A percentile compares a stretch with the other conserved stretches of the same genome.
Evolutionary conservation across 345 rosid genomes (phyloP).

Genomic region (Garcia nutans): DNA sequence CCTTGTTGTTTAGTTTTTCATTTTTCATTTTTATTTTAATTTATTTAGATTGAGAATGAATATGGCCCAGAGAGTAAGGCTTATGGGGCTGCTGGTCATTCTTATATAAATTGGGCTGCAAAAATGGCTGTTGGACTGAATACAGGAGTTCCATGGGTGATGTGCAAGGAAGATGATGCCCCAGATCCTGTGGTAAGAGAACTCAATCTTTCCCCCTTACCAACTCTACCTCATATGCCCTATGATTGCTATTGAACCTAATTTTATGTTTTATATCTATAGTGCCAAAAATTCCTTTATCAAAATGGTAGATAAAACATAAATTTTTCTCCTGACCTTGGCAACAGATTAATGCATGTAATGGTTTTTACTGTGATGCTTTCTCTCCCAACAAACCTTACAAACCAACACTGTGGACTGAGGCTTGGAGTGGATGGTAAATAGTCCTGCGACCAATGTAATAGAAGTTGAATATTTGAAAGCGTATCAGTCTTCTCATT

Average conservation of each 20-base stretch:
- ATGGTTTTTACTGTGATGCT: slow-evolving; percentile 89
- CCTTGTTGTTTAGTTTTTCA: not conserved
- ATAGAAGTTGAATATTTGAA: slow-evolving; percentile 10
- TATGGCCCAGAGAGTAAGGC: slow-evolving; percentile 61
- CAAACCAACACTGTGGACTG: slow-evolving; percentile 95
- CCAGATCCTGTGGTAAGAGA: slow-evolving; percentile 84
- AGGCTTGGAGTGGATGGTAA: slow-evolving; percentile 99
- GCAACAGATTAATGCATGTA: slow-evolving; percentile 80
- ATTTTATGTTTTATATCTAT: not conserved
- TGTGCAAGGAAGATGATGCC: slow-evolving; percentile 99
- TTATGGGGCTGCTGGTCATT: slow-evolving; percentile 64
- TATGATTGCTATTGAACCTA: not conserved
- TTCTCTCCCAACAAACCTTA: slow-evolving; percentile 85
- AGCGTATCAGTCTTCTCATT: slow-evolving; percentile 9
- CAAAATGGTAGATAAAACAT: slow-evolving; percentile 9
- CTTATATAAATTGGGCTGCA: slow-evolving; percentile 86
- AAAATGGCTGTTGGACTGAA: slow-evolving; percentile 84
- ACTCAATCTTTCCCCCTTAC: not conserved
- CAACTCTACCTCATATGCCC: not conserved
- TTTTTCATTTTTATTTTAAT: not conserved
- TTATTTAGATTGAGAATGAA: slow-evolving; percentile 87
- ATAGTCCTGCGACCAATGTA: not conserved
- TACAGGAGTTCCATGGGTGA: slow-evolving; percentile 99
- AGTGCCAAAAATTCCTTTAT: not conserved
- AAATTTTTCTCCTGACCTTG: slow-evolving; percentile 23